Percentiles rank a stretch among this genome's conserved stretches.
Evolutionary conservation across 176 grass and related monocot species (phyloP).

Genomic region (Triticum turgidum): DNA sequence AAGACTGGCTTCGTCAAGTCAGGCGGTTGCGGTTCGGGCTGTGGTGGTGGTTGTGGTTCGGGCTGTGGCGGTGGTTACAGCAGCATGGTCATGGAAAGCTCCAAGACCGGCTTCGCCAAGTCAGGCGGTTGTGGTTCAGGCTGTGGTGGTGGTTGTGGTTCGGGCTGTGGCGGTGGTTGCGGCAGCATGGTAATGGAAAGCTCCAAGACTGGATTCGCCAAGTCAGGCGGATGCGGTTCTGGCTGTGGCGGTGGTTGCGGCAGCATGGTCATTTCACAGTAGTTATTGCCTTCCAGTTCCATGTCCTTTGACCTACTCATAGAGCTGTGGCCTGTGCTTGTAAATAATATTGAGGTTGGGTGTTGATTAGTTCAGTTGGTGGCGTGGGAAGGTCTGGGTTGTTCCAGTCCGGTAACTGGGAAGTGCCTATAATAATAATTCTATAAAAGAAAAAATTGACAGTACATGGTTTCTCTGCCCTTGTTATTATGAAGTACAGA

Average conservation of each 20-base stretch:
- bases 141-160: slow-evolving; percentile 3
- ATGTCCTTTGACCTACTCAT: background rate
- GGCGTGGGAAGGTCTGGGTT: background rate
- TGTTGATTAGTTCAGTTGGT: background rate
- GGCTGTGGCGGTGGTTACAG: slow-evolving; percentile 6
- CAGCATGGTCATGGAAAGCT: background rate
- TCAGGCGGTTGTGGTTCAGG: background rate
- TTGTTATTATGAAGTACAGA: background rate
- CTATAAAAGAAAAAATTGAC: background rate
- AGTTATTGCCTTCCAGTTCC: background rate
- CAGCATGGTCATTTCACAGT: background rate
- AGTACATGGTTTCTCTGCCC: background rate
- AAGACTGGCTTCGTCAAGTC: background rate
- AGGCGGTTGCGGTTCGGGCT: background rate
- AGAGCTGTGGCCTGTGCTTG: background rate
- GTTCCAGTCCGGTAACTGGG: background rate
- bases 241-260: slow-evolving; percentile 16
- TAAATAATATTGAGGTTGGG: background rate
- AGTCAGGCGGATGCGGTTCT: background rate
- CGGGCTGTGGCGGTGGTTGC: slow-evolving; percentile 15
- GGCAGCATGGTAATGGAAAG: background rate
- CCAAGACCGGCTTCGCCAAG: background rate
- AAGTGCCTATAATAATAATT: background rate
- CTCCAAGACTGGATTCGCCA: background rate
- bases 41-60: slow-evolving; percentile 11